Evolutionary conservation across 306 rosid genomes (phyloP).

Genomic region (Corylus heterophylla): DNA sequence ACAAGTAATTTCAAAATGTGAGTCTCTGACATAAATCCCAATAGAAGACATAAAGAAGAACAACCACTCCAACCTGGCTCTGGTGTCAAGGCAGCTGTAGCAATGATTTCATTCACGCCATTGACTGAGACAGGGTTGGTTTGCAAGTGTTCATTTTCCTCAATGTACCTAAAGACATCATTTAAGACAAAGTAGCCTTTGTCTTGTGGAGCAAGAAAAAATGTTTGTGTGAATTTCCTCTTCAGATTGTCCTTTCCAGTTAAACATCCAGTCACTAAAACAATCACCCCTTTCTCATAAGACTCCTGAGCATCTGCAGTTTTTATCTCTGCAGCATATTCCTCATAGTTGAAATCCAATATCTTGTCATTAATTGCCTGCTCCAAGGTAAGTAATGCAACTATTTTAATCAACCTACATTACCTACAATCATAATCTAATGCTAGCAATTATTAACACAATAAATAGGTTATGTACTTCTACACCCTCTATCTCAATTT

Average conservation of each 20-base stretch:
- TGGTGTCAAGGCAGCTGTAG: conserved; percentile 38
- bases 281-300: conserved; percentile 82
- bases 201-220: conserved; percentile 97
- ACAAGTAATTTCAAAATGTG: conserved; percentile 28
- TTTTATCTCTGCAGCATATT: conserved; percentile 83
- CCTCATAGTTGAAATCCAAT: conserved; percentile 77
- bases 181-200: conserved; percentile 91
- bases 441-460: background rate
- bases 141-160: conserved; percentile 55
- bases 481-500: background rate
- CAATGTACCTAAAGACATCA: conserved; percentile 87
- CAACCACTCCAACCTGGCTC: conserved; percentile 65
- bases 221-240: conserved; percentile 83
- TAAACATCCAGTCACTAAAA: conserved; percentile 91
- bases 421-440: background rate
- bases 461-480: no score
- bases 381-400: conserved; percentile 24
- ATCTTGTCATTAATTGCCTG: conserved; percentile 92
- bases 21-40: conserved; percentile 8
- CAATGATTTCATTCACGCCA: conserved; percentile 48
- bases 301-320: conserved; percentile 98
- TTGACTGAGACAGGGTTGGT: conserved; percentile 42
- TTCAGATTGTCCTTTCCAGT: conserved; percentile 85
- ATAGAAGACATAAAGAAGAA: conserved; percentile 18
- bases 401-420: background rate